Base-by-base conservation (phyloP, 139 green algal genomes). In the Coelastrella sp. region DNA sequence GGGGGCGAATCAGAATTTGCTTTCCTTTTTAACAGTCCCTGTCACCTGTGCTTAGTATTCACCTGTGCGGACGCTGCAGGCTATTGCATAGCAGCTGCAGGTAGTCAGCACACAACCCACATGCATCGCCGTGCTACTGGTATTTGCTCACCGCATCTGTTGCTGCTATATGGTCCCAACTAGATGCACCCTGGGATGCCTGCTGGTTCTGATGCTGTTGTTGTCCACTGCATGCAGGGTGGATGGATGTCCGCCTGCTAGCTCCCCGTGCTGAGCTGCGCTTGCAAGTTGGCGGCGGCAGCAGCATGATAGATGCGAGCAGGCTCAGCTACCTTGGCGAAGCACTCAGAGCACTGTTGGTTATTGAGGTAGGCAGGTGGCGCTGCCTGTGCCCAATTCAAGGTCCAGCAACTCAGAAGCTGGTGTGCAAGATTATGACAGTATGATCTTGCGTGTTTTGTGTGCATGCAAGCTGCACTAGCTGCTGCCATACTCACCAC, bases 181-280 rank as follows among this genome's bases (percentile, higher is more conserved):
- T 79, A 35, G 22, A 35, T 79, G 73, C 73, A 14, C 22, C 17
- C 17, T 79, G 12, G 73, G 14, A 19, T 58, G 58, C 9, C 19
- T 76, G 81, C 59, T 76, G n/a, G 11, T 9, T 4, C 22, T 66
- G 61, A 24, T 57, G 25, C 24, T 61, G 25, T 58, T 14, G 8
- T 17, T 81, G 74, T 15, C 8, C 0, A 14, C 7, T 78, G n/a
- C 63, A 24, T 82, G 73, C 95, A 91, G 95, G 95, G 7, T 99
- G 96, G 94, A 89, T 90, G 6, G 91, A 95, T 83, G 91, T 98
- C 57, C 92, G 96, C 11, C 89, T 99, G 91, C 92, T 98, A 85
- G 95, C 96, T 0, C 96, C 97, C 7, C 94, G 96, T 20, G 96
- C 96, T 14, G 97, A 98, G 93, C 85, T 98, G 92, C 94, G 95